Evolutionary conservation across 2,329 filamentous ascomycete species (phyloP), one percentile per base, ranked within the genome.

Genomic region (Scedosporium dehoogii): DNA sequence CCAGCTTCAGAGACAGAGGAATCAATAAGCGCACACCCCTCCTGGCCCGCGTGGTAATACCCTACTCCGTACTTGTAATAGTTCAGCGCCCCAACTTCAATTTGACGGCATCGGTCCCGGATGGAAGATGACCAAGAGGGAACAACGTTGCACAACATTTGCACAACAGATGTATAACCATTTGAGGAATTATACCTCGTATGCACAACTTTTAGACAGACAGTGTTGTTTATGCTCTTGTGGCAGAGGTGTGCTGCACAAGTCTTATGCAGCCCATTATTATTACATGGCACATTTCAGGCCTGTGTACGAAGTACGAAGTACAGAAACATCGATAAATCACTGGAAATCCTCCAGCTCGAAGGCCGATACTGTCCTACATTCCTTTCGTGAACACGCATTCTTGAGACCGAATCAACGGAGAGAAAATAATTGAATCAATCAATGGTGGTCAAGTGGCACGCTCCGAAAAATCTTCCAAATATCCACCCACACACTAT

Each of bases 81-180:
- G n/a, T n/a, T n/a, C 18, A 53, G 21, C 48, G 6, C 25, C 55
- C 4, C 16, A 23, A 18, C 16, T 56, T 38, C 27, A 58, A 58
- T 58, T 38, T 58, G 27, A 41, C 55, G 55, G 55, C 55, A 58
- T 58, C 55, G 2, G 33, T 58, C 55, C 55, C 55, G 55, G 55
- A 21, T 38, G 55, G 55, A 38, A 25, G 51, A 55, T 55, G 51
- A 29, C 21, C 16, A 16, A 41, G 14, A 33, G 14, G 29, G 6
- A 58, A 38, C 10, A 29, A 58, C 33, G 16, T 14, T 23, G 18
- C 18, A 55, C 23, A 27, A 55, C 6, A 16, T 23, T 2, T 2
- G 6, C 16, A 55, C 23, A 27, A 55, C 6, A 16, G 12, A 3
- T 2, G 6, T 6, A 48, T 18, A 48, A 48, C 3, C 14, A 21